Conservation (phyloP, 2,329 filamentous ascomycete species). For the Coniella lustricola region DNA sequence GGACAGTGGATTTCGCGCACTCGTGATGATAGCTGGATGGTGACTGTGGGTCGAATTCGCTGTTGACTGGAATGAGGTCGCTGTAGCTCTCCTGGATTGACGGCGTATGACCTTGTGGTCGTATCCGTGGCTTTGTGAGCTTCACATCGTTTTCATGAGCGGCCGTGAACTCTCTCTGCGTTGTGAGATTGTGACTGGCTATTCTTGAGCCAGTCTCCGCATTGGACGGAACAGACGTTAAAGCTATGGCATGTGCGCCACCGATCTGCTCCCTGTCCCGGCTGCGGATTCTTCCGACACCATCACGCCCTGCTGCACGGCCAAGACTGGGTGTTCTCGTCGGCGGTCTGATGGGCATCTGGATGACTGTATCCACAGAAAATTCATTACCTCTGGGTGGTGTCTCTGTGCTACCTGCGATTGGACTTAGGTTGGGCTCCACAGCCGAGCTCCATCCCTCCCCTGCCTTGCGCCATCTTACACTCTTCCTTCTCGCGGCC, state of each 20-base stretch:
- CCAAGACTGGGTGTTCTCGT: background rate
- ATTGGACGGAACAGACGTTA: background rate
- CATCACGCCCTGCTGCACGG: background rate
- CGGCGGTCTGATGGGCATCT: conserved; percentile 6
- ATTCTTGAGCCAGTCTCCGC: background rate
- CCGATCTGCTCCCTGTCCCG: background rate
- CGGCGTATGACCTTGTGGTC: background rate
- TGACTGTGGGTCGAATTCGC: conserved; percentile 24
- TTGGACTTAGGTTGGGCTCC: conserved; percentile 43
- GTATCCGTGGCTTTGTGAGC: background rate
- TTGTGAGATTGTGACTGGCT: background rate
- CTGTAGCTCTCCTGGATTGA: conserved; percentile 25
- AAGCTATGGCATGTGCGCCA: background rate
- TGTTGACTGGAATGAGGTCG: conserved; percentile 31
- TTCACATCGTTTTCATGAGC: background rate
- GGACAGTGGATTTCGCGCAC: conserved; percentile 20
- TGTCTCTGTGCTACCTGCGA: conserved; percentile 29
- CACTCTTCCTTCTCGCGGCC: conserved; percentile 23
- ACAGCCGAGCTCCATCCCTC: conserved; percentile 46
- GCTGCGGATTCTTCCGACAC: background rate
- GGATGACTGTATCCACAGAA: conserved; percentile 11
- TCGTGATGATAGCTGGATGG: conserved; percentile 22
- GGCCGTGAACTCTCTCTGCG: conserved; percentile 3
- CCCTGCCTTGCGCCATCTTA: conserved; percentile 38
- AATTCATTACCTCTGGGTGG: conserved; percentile 19